A percentile compares a stretch with the other conserved stretches of the same genome.
These are phyloP conservation scores for Synchytrium microbalum DNA, from an alignment of 371 early-diverging fungal genomes.

Conservation along the genomic window DNA sequence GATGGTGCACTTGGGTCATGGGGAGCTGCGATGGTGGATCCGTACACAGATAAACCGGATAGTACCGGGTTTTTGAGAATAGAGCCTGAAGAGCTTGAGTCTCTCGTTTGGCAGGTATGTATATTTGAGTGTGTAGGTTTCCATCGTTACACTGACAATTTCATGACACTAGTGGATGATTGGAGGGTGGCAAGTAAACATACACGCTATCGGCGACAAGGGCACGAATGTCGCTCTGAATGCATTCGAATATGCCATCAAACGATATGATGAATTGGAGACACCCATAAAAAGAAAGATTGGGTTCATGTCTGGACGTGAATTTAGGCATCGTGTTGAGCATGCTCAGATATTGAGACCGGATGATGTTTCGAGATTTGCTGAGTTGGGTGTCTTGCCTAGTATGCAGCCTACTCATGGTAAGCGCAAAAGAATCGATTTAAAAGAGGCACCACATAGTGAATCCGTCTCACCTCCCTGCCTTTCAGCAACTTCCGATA, in stretches of 20 bases:
- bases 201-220: constrained; percentile 40
- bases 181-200: constrained; percentile 38
- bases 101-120: too few species aligned
- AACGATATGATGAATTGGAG: not conserved
- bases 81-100: too few species aligned
- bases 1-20: constrained; percentile 47
- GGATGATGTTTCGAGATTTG: too few species aligned
- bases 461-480: too few species aligned
- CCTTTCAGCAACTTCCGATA: constrained; percentile 43
- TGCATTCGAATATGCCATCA: constrained; percentile 22
- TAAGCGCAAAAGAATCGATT: too few species aligned
- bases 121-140: too few species aligned
- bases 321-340: too few species aligned
- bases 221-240: constrained; percentile 32
- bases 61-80: constrained; percentile 24
- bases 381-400: too few species aligned
- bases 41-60: constrained; percentile 27
- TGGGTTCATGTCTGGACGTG: constrained; percentile 42
- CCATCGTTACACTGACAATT: too few species aligned
- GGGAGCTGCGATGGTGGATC: constrained; percentile 40
- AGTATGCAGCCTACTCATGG: too few species aligned
- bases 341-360: not conserved
- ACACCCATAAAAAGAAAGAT: constrained; percentile 10
- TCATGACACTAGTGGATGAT: too few species aligned
- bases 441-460: too few species aligned